Base-by-base conservation (phyloP, 2,329 filamentous ascomycete genomes). In the Cadophora sp. region DNA sequence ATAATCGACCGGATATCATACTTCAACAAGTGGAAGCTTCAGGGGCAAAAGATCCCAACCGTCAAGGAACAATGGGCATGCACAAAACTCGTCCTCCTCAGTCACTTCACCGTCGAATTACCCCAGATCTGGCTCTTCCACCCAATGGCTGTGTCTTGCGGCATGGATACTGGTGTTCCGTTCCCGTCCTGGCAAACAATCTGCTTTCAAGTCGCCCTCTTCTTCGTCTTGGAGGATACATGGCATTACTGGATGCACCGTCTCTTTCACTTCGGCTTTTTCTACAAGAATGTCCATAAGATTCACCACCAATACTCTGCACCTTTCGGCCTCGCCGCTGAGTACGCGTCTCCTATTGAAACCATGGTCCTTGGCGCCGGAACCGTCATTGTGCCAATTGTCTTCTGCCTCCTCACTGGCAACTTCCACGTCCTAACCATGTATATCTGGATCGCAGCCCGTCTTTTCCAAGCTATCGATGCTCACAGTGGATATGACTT, bases 41-140 rank as follows among this genome's bases (percentile, higher is more conserved):
- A 99, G 80, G 89, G 88, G 76, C 60, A 69, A 59, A 98, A 98
- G 86, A 89, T 97, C 55, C 96, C 96, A 11, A 97, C 94, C n/a
- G 85, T 91, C 64, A 91, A 89, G 79, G 96, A 99, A 81, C 96
- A 99, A 82, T 97, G 93, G 89, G 89, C 94, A 78, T 99, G 96
- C 83, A 94, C 96, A 69, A 90, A 89, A 80, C 90, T 97, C 73
- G 96, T 99, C 72, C 91, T 99, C 73, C 84, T 98, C 77, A 94
- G 91, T 79, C 96, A 99, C 81, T 97, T 98, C 82, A 98, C 96
- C 73, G 96, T 97, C 80, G 96, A 99, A 82, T 88, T 99, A 46
- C 96, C 96, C 70, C 96, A 98, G 82, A 98, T 98, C 80, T 98
- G 95, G 95, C 88, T 98, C 76, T 99, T 99, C 87, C 96, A 99